Percentiles rank a stretch among this genome's conserved stretches.
These are phyloP conservation scores for Dunaliella primolecta DNA, from an alignment of 139 green algal genomes.

Conservation along the genomic window DNA sequence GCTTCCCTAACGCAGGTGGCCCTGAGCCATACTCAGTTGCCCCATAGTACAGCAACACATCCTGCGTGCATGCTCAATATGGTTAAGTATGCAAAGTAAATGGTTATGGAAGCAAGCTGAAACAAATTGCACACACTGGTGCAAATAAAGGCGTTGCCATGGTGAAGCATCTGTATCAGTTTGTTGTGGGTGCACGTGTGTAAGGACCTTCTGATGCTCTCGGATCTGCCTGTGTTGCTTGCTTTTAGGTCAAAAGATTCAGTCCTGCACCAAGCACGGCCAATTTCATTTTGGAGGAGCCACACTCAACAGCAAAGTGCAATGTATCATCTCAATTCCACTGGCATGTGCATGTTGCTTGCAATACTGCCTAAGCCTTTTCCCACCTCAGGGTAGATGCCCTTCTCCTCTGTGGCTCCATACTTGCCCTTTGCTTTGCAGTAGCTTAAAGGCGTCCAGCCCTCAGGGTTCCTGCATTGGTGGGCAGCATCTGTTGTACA, in stretches of 20 bases:
- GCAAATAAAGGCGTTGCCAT: neutral
- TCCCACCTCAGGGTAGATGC: slow-evolving; percentile 91
- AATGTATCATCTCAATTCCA: no score
- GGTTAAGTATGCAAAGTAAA: neutral
- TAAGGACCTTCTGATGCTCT: neutral
- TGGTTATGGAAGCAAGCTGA: neutral
- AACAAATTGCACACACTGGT: neutral
- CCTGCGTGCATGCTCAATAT: slow-evolving; percentile 22
- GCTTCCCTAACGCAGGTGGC: slow-evolving; percentile 60
- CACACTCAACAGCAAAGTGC: no score
- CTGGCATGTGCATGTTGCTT: no score
- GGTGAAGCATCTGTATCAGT: neutral
- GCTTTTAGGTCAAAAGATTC: neutral
- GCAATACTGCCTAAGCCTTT: no score
- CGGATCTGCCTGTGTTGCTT: neutral
- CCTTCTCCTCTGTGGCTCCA: slow-evolving; percentile 90
- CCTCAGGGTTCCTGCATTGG: slow-evolving; percentile 29
- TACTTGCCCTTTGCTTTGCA: slow-evolving; percentile 89
- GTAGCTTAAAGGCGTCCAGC: slow-evolving; percentile 89
- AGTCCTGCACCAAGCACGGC: no score
- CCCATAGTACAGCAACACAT: slow-evolving; percentile 79
- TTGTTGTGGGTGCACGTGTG: neutral
- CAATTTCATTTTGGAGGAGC: no score
- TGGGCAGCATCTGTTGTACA: neutral
- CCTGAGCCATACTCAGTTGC: slow-evolving; percentile 76